Evolutionary conservation across 176 grass and related monocot species (phyloP).

Genomic region (Rhynchospora tenuis): DNA sequence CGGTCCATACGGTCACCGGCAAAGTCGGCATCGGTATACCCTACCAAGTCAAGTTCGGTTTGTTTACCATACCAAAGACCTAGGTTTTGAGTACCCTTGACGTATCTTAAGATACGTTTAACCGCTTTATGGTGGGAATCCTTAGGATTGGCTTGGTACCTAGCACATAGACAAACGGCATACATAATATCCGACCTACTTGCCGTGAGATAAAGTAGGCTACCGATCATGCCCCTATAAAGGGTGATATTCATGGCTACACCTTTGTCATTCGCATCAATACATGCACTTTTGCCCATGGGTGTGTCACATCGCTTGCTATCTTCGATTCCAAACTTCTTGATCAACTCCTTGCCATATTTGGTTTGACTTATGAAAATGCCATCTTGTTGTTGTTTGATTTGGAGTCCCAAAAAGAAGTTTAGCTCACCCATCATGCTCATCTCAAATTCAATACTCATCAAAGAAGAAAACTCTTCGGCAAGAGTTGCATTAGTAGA

Average conservation of each 20-base stretch:
- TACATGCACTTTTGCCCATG: not conserved
- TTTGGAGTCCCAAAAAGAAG: not conserved
- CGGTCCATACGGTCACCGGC: too few species aligned
- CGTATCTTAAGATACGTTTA: too few species aligned
- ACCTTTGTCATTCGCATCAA: not conserved
- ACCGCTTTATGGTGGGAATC: too few species aligned
- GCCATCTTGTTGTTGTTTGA: not conserved
- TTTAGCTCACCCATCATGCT: not conserved
- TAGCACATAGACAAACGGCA: not conserved
- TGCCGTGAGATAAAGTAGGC: not conserved
- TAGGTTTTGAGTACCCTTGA: too few species aligned
- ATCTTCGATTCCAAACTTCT: not conserved
- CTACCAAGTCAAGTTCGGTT: too few species aligned
- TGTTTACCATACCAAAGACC: too few species aligned
- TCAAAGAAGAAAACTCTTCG: not conserved
- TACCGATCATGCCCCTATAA: not conserved
- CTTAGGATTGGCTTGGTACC: not conserved
- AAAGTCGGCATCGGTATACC: too few species aligned
- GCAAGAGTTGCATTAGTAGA: not conserved
- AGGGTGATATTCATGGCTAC: not conserved
- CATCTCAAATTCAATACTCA: not conserved
- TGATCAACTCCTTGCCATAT: not conserved
- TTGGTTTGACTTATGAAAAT: not conserved
- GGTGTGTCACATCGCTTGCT: not conserved
- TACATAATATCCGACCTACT: not conserved